Base-by-base conservation (phyloP, 768 basidiomycete species). In the Boletus rex-veris region DNA sequence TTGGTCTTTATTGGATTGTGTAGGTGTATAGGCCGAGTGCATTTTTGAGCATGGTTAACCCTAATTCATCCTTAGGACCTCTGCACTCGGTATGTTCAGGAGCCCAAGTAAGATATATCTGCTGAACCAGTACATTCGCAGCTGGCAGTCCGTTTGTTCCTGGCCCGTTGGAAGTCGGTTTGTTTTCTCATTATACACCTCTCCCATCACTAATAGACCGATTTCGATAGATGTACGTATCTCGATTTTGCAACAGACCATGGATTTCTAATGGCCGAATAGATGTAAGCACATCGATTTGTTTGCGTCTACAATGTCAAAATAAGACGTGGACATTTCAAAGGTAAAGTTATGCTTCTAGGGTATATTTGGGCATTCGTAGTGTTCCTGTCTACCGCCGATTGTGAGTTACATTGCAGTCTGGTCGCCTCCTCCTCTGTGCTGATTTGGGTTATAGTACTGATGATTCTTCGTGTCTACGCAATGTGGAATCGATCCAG, bases 381-480 rank as follows among this genome's bases (percentile, higher is more conserved):
- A 3, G 6, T 57, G 1, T 59, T 57, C 5, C 10, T 50, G 31
- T 38, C 26, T 36, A 18, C 48, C 10, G 38, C 33, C 4, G 58
- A 59, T 14, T 14, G 58, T 58, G 24, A 50, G 58, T 53, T 24
- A 24, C 5, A 12, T 33, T 12, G 3, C 31, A 12, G 4, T 26
- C 26, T 26, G 26, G 26, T 26, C 2, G 7, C 26, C 7, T 26
- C 11, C 2, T n/a, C 5, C 37, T 16, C 37, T 7, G 7, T 38
- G n/a, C 3, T 38, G 37, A 38, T 38, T 2, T 12, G 2, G 37
- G 18, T 21, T 8, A 8, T 26, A 59, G 58, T 35, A 4, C 10
- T 54, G 15, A 59, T 59, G 52, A 51, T 59, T 10, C 21, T 47
- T 6, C 45, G 45, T 2, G 45, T 47, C 3, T 47, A 37, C 16